These are phyloP conservation scores for Colletotrichum spinosum DNA, from an alignment of 2,329 filamentous ascomycete species.

Conservation along the genomic window DNA sequence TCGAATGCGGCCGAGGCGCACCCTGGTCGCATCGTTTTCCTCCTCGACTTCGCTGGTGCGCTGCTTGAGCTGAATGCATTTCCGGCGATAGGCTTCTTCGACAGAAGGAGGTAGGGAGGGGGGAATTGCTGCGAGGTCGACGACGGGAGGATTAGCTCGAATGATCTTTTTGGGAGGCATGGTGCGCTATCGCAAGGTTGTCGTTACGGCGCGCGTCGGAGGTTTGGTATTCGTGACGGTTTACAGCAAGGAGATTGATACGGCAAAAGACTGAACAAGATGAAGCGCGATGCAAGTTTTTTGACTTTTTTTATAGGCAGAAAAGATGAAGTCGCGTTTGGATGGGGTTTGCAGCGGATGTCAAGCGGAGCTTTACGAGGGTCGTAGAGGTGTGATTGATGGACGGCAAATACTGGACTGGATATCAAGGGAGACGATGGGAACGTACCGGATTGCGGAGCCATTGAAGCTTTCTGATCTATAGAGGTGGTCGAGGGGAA, in stretches of 20 bases:
- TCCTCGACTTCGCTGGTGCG: conserved; percentile 92
- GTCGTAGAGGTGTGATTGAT: conserved; percentile 9
- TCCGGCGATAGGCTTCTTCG: conserved; percentile 94
- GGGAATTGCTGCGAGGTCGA: conserved; percentile 59
- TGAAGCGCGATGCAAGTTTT: conserved; percentile 15
- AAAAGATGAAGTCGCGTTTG: conserved; percentile 22
- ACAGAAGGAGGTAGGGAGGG: conserved; percentile 85
- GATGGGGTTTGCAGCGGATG: conserved; percentile 35
- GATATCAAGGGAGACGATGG: conserved; percentile 23
- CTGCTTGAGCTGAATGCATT: conserved; percentile 94
- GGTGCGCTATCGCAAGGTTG: conserved; percentile 9
- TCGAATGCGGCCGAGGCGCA: conserved; percentile 82
- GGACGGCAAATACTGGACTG: conserved; percentile 1
- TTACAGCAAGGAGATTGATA: not conserved
- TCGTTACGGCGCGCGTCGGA: not conserved
- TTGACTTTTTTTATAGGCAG: conserved; percentile 6
- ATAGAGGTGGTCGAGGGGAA: too few species aligned
- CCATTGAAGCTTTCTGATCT: conserved; percentile 24
- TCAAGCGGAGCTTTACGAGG: conserved; percentile 36
- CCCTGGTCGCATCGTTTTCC: conserved; percentile 85
- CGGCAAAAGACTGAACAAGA: not conserved
- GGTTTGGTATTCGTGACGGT: not conserved
- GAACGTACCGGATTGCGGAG: conserved; percentile 38
- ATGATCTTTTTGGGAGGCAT: conserved; percentile 52
- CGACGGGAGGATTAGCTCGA: conserved; percentile 49